Evolutionary conservation across 768 basidiomycete species (phyloP), one percentile per base, ranked within the genome.

Genomic region (Auriscalpium vulgare): DNA sequence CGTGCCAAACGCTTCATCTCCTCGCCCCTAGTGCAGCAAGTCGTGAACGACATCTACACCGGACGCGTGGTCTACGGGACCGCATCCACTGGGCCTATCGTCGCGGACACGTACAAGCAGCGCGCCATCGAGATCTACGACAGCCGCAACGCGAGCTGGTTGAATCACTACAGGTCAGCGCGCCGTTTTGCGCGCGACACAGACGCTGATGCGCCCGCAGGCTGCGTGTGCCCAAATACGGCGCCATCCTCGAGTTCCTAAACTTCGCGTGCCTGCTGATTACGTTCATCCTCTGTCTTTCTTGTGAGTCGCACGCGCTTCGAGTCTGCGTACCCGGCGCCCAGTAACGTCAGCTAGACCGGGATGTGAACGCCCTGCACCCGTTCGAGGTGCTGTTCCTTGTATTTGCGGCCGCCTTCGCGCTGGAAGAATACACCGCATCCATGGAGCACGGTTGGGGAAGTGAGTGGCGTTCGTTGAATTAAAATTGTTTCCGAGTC

Each of bases 101-200:
- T 98, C 8, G 85, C 87, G 16, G 95, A 97, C 69, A 89, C 91
- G 65, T 97, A 97, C 73, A 92, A 90, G 70, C 81, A 80, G 36
- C 79, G 80, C 44, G 80, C 81, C 16, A 90, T 87, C 60, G 82
- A 85, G 62, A 74, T 85, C 36, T 92, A 93, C 67, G 78, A 91
- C 63, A 74, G 76, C 38, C 77, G 79, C 23, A 78, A 73, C 16
- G 82, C 83, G 1, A 84, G 88, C 0, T 84, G 89, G 64, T 76
- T 95, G 13, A 87, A 95, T 65, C 92, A 97, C 65, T 92, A 93
- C 65, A 77, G 90, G 83, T 83, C n/a, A 29, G 47, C n/a, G 9
- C 23, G 10, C 52, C 34, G 43, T 19, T 40, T n/a, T 45, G 8
- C 8, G 14, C 40, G 21, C 11, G 1, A 6, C 21, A 14, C n/a